These are phyloP conservation scores for Teratosphaeria pseudoeucalypti DNA, from an alignment of 2,329 filamentous ascomycete genomes.

Conservation along the genomic window DNA sequence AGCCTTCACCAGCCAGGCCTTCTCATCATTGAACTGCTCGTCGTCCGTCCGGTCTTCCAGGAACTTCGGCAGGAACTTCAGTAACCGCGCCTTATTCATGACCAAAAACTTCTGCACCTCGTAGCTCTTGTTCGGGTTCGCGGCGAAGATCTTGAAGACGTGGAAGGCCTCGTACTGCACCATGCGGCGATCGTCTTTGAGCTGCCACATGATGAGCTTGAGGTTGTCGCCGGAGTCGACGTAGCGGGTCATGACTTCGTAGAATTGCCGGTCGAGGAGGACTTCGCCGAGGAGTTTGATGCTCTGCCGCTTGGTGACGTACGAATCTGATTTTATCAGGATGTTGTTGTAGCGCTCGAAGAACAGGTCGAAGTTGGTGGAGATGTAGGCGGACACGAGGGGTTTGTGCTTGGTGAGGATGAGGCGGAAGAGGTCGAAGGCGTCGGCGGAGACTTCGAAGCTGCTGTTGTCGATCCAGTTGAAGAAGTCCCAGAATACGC, in stretches of 20 bases:
- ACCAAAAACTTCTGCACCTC: conserved; percentile 91
- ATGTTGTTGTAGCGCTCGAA: conserved; percentile 82
- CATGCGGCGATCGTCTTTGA: conserved; percentile 95
- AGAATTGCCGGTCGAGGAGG: conserved; percentile 86
- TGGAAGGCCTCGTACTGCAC: conserved; percentile 99
- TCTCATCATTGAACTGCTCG: conserved; percentile 96
- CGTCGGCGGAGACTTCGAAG: conserved; percentile 94
- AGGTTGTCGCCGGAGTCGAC: conserved; percentile 91
- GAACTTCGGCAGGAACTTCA: conserved; percentile 83
- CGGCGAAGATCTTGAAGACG: conserved; percentile 99
- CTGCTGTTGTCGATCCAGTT: conserved; percentile 93
- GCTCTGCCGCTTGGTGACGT: conserved; percentile 95
- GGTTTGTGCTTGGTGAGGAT: conserved; percentile 89
- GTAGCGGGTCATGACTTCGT: conserved; percentile 95
- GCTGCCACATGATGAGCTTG: conserved; percentile 95
- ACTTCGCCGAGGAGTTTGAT: conserved; percentile 97
- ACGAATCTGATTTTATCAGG: conserved; percentile 83
- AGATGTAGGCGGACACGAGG: conserved; percentile 76
- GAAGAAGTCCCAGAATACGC: conserved; percentile 95
- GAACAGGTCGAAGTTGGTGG: conserved; percentile 85
- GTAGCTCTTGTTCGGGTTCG: conserved; percentile 95
- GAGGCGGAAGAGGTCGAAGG: conserved; percentile 94
- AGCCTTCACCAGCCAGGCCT: conserved; percentile 92
- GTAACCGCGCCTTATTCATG: conserved; percentile 86
- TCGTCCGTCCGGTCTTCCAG: conserved; percentile 92